Percentiles rank a stretch among this genome's conserved stretches.
phyloP scores from a whole-genome alignment of 805 yeast genomes.

The Clavispora carvajalis region DNA sequence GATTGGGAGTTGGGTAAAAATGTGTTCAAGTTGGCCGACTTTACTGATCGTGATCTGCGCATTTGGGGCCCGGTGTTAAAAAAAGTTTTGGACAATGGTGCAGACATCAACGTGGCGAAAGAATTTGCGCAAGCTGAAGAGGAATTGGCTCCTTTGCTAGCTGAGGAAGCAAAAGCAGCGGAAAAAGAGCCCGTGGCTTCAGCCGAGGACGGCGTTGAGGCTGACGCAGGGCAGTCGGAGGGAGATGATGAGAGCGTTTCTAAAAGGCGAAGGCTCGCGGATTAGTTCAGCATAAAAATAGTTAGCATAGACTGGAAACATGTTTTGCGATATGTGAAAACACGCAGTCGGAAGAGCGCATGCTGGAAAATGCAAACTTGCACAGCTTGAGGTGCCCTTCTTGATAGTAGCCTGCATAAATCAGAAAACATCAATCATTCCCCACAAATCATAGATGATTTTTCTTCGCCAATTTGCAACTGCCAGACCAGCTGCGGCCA shows the following conservation, averaged over 20 bases:
- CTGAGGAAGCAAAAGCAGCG: conserved; percentile 2
- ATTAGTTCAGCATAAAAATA: background rate
- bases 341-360: background rate
- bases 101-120: conserved; percentile 20
- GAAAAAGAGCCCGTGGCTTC: background rate
- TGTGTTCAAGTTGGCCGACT: conserved; percentile 64
- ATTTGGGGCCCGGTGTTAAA: conserved; percentile 68
- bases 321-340: background rate
- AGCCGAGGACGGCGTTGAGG: background rate
- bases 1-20: conserved; percentile 75
- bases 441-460: background rate
- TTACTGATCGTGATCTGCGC: conserved; percentile 48
- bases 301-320: background rate
- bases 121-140: conserved; percentile 13
- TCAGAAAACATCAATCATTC: background rate
- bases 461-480: conserved; percentile 7
- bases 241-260: background rate
- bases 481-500: conserved; percentile 2
- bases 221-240: background rate
- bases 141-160: conserved; percentile 4
- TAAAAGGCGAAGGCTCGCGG: background rate
- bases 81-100: conserved; percentile 42
- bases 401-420: background rate
- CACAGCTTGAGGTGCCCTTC: background rate
- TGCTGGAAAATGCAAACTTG: background rate